These are phyloP conservation scores for Lentinula edodes DNA, from an alignment of 768 basidiomycete species.

Conservation along the genomic window DNA sequence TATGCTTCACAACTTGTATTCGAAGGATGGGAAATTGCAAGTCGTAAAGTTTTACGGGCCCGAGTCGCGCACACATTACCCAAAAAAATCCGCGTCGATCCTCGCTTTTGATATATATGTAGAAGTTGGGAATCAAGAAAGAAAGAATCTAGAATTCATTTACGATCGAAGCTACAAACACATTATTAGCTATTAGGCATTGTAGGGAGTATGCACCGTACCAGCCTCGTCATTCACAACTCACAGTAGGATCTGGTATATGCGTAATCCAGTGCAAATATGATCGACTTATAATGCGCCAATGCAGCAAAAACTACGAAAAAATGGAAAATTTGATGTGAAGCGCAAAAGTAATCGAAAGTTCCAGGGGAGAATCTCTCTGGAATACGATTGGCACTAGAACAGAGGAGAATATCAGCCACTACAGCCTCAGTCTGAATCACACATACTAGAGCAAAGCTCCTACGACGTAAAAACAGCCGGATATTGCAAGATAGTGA, in stretches of 20 bases:
- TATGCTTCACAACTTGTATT: too few species aligned
- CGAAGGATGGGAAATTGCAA: too few species aligned
- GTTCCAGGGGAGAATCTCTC: slow-evolving; percentile 69
- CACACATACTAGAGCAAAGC: slow-evolving; percentile 75
- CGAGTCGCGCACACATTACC: background rate
- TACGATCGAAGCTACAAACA: background rate
- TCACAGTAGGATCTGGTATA: slow-evolving; percentile 25
- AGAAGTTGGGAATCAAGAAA: background rate
- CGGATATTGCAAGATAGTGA: slow-evolving; percentile 63
- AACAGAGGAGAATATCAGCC: slow-evolving; percentile 17
- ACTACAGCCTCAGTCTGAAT: slow-evolving; percentile 14
- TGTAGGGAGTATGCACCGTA: background rate
- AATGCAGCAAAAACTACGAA: slow-evolving; percentile 71
- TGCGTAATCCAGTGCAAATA: slow-evolving; percentile 55
- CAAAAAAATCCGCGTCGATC: background rate
- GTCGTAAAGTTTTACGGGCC: background rate
- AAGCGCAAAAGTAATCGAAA: slow-evolving; percentile 76
- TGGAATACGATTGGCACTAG: slow-evolving; percentile 79
- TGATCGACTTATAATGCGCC: slow-evolving; percentile 55
- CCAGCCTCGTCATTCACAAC: background rate
- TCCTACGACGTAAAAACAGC: slow-evolving; percentile 71
- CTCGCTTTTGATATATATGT: background rate
- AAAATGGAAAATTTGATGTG: slow-evolving; percentile 89
- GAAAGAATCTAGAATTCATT: slow-evolving; percentile 1
- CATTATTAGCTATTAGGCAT: background rate